A percentile compares a stretch with the other conserved stretches of the same genome.
phyloP scores from a whole-genome alignment of 164 flowering plant species.

The Nelumbo lutea region DNA sequence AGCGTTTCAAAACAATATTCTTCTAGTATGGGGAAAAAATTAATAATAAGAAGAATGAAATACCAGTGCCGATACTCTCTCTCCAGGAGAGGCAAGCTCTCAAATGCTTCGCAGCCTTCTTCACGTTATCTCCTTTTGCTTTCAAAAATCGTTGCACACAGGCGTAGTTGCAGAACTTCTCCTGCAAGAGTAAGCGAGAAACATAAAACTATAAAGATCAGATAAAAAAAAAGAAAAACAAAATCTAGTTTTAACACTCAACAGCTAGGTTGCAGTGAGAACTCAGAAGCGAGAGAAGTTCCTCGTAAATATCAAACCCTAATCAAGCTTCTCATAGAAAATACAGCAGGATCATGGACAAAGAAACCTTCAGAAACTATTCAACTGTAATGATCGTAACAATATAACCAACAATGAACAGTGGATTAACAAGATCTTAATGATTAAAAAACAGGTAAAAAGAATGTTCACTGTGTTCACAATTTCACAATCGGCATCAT shows the following conservation, averaged over 20 bases:
- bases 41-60: background rate
- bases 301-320: background rate
- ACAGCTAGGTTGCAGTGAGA: background rate
- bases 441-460: too few relatives aligned
- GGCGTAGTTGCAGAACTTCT: conserved; percentile 77
- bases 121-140: conserved; percentile 83
- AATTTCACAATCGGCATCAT: too few relatives aligned
- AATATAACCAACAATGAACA: too few relatives aligned
- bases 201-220: background rate
- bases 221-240: background rate
- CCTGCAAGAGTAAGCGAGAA: conserved; percentile 36
- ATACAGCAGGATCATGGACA: background rate
- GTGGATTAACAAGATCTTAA: too few relatives aligned
- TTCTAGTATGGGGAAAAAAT: conserved; percentile 5
- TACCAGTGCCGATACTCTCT: conserved; percentile 80
- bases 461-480: too few relatives aligned
- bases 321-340: background rate
- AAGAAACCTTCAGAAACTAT: too few relatives aligned
- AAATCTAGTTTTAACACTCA: background rate
- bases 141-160: conserved; percentile 82
- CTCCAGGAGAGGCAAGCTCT: conserved; percentile 90
- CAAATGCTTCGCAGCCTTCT: conserved; percentile 86
- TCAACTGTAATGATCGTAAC: too few relatives aligned
- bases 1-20: conserved; percentile 6
- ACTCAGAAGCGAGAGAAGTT: background rate